Conservation (phyloP, 257 asterid genomes). For the Nicotiana attenuata region DNA sequence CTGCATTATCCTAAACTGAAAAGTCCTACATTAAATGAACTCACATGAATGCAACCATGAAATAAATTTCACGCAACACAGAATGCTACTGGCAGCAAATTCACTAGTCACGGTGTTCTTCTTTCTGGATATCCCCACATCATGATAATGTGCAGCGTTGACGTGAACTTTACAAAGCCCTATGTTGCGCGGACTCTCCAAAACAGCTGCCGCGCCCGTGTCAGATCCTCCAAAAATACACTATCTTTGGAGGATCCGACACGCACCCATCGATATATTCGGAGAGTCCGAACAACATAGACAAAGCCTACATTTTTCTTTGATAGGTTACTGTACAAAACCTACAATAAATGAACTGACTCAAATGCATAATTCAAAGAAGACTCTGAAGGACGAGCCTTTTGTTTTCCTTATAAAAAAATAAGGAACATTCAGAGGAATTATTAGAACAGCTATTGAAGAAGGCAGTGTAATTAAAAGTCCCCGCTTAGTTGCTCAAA, state of each 20-base stretch:
- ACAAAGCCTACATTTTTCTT: not conserved
- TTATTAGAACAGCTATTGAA: not conserved
- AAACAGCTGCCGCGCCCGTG: too few relatives aligned
- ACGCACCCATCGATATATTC: too few relatives aligned
- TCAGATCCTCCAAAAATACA: too few relatives aligned
- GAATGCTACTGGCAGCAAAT: not conserved
- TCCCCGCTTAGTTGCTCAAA: not conserved
- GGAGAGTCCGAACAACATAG: too few relatives aligned
- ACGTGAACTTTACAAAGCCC: not conserved
- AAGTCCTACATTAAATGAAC: conserved; percentile 1
- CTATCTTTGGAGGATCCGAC: too few relatives aligned
- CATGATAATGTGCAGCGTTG: not conserved
- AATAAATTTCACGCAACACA: not conserved
- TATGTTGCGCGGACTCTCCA: too few relatives aligned
- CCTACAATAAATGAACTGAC: not conserved
- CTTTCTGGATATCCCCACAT: not conserved
- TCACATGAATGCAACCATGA: not conserved
- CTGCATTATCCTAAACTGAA: not conserved
- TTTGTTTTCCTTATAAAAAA: not conserved
- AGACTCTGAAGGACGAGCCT: not conserved
- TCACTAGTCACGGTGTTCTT: not conserved
- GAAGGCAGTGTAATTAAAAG: not conserved
- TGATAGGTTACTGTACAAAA: not conserved
- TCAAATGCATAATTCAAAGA: not conserved
- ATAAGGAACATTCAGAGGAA: not conserved